phyloP scores from a whole-genome alignment of 257 asterid genomes.

The Leptodermis oblonga region DNA sequence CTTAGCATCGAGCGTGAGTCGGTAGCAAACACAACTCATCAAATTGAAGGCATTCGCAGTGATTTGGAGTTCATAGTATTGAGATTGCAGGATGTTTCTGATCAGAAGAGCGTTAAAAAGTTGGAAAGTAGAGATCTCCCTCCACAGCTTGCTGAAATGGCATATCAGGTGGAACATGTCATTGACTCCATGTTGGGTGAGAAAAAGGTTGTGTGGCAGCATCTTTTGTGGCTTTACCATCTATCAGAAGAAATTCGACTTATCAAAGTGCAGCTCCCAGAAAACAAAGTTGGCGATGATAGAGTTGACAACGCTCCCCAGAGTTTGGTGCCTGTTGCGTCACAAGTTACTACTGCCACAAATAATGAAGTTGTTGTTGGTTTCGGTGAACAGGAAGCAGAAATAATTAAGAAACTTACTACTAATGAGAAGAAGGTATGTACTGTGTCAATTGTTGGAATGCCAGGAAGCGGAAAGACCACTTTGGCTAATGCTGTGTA shows the following conservation, averaged over 20 bases:
- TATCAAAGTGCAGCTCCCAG: not conserved
- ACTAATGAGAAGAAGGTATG: not conserved
- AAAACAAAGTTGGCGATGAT: too few relatives aligned
- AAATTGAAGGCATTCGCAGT: too few relatives aligned
- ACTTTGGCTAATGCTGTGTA: not conserved
- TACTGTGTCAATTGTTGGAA: constrained; percentile 3
- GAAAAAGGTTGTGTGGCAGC: not conserved
- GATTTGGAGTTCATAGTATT: too few relatives aligned
- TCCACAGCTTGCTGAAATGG: too few relatives aligned
- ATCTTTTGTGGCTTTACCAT: not conserved
- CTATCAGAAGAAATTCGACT: not conserved
- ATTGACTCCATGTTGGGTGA: too few relatives aligned
- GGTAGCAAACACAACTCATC: too few relatives aligned
- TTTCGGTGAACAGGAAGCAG: not conserved
- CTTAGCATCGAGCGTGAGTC: too few relatives aligned
- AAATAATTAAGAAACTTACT: not conserved
- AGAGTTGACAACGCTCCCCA: not conserved
- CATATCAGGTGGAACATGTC: too few relatives aligned
- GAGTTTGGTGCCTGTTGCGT: not conserved
- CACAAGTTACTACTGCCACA: not conserved
- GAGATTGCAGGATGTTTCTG: too few relatives aligned
- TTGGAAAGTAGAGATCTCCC: too few relatives aligned
- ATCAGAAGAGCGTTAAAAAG: too few relatives aligned
- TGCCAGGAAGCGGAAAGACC: not conserved
- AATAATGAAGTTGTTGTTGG: not conserved